Evolutionary conservation across 441 rosid genomes (phyloP), one percentile per base, ranked within the genome.

Genomic region (Manihot esculenta): DNA sequence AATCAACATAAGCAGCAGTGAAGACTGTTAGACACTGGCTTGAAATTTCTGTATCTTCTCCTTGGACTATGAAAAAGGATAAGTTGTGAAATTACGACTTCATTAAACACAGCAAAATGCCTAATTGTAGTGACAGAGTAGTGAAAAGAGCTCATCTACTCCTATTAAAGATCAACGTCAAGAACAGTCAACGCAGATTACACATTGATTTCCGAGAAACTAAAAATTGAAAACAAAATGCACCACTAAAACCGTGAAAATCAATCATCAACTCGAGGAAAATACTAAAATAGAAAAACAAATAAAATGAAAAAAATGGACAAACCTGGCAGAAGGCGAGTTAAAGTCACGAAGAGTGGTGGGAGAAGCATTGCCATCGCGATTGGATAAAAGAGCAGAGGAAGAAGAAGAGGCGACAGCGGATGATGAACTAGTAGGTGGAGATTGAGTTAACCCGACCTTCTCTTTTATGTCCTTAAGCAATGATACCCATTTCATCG

Each of bases 401-500:
- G 84, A 69, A 26, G 95, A 68, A 68, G 87, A 58, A 69, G 85
- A 78, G 69, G 84, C 48, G 72, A 66, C 55, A 69, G 87, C 68
- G 7, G 83, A 64, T 21, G 97, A 64, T 45, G 84, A 24, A 72
- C 78, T 42, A 33, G 75, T 8, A 58, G 86, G 76, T 61, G 89
- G 78, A 70, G 98, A 86, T 82, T 89, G 97, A 82, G 97, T 78
- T 74, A 96, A 88, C 33, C 99, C 99, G 77, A 96, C 98, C 88
- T 90, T 96, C 88, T 93, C 98, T 89, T 87, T 93, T 49, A 95
- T 85, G 83, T 93, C 98, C 90, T 93, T 89, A 79, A 93, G 93
- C 97, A 93, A 87, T 82, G 96, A 78, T 70, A 73, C 86, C 98
- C 98, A 93, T 93, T 91, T 93, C 98, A 93, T 93, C 81, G 88